A percentile compares a stretch with the other conserved stretches of the same genome.
These are phyloP conservation scores for Pestalotiopsis sp. DNA, from an alignment of 2,329 filamentous ascomycete species.

Conservation along the genomic window DNA sequence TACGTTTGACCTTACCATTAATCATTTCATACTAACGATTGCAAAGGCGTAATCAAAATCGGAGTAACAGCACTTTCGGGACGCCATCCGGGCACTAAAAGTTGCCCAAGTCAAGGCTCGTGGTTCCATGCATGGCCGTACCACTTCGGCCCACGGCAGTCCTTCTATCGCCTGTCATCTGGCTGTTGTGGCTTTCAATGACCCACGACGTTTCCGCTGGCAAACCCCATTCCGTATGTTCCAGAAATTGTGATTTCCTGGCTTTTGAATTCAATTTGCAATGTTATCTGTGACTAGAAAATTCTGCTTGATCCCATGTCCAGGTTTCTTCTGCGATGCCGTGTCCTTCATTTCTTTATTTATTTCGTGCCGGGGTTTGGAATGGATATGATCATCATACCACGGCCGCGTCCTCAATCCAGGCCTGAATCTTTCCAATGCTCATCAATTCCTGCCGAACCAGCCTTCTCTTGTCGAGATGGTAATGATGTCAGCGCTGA, in stretches of 20 bases:
- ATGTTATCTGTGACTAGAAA: not conserved
- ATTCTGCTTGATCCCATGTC: not conserved
- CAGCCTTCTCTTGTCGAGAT: not conserved
- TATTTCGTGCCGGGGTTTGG: not conserved
- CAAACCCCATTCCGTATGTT: not conserved
- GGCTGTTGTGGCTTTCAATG: not conserved
- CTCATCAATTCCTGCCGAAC: not conserved
- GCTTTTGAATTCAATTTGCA: not conserved
- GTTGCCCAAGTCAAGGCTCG: not conserved
- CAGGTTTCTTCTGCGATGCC: not conserved
- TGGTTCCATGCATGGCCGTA: not conserved
- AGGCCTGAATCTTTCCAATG: not conserved
- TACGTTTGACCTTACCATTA: not conserved
- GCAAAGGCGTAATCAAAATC: not conserved
- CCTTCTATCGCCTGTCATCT: not conserved
- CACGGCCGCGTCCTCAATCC: not conserved
- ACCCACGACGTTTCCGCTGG: not conserved
- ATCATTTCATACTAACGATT: not conserved
- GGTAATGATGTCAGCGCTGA: not conserved
- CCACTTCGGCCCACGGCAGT: no score
- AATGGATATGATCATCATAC: not conserved
- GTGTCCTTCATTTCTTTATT: not conserved
- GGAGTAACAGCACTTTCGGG: not conserved
- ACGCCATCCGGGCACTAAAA: not conserved
- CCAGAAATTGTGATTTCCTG: not conserved